Base-by-base conservation (phyloP, 2,329 filamentous ascomycete species). In the Alternaria rosae region DNA sequence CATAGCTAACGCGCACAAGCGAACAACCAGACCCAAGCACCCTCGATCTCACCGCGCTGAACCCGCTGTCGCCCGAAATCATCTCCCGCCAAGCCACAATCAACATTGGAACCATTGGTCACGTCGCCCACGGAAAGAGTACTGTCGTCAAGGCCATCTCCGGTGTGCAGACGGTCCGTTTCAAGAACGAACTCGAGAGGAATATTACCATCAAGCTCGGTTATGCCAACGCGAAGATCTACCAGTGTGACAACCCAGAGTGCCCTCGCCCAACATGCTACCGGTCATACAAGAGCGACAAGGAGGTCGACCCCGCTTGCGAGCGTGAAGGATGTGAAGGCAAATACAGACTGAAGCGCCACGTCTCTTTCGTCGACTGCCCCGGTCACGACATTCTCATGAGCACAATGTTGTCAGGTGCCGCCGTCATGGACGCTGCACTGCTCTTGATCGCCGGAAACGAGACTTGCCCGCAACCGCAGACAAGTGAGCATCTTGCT, bases 331-430 rank as follows among this genome's bases (percentile, higher is more conserved):
- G 94, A 71, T 99, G 95, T 78, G 83, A 82, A 61, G 95, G 95
- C 62, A 94, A 86, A 76, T 99, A 98, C 84, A 86, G 92, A 77
- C 84, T 99, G 76, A 83, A 97, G 76, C 89, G 64, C 32, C 65
- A 72, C 55, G 73, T 79, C 70, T 94, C 92, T 15, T 99, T 98
- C 80, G 95, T 98, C 72, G 95, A 98, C 82, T 98, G 95, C 86
- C 95, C 95, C 59, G 95, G 95, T 82, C 95, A 99, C 92, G 95
- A 99, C 84, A 99, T 99, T 93, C 94, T 99, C 81, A 99, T 99
- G 95, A 98, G 94, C 84, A 99, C 95, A 75, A 99, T 99, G 95
- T 90, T 99, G 86, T 99, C 95, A 78, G 95, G 95, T 78, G 95
- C 95, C 74, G 95, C 95, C 68, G 95, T 99, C 87, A 99, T 99